Base-by-base conservation (phyloP, 2,329 filamentous ascomycete genomes). In the Acarospora socialis region DNA sequence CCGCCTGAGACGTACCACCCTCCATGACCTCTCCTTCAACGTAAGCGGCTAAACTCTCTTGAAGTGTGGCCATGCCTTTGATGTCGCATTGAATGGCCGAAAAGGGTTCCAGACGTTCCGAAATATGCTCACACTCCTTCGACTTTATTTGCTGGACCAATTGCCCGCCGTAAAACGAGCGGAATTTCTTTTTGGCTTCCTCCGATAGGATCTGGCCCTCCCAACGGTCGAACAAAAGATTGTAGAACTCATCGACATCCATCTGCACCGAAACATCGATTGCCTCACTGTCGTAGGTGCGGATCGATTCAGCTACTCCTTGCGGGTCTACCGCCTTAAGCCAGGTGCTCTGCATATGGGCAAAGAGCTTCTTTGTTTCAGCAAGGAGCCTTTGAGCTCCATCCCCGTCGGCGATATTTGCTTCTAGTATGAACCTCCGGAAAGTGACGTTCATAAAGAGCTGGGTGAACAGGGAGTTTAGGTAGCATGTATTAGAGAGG, bases 171-270 rank as follows among this genome's bases (percentile, higher is more conserved):
- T 90, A 98, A 47, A 95, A 90, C 0, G 76, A 76, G 30, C 80
- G 72, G 42, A 98, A 78, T 14, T 57, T 60, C 41, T 71, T 74
- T 54, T 81, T 92, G 20, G 73, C 71, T n/a, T 73, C 66, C 2
- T 64, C 55, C 7, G 69, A 67, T 12, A 68, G 54, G 42, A 95
- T 73, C 47, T 93, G 82, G 6, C 73, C 70, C 50, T 98, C 92
- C 70, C 84, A 84, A 16, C 84, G 73, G 52, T 92, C 84, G 46
- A 95, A 90, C 0, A 98, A 67, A 4, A 93, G 67, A 47, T 90
- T 93, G 60, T 92, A 95, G 51, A 95, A 98, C 51, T 94, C 86
- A 45, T 95, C 90, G 4, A 94, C 90, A 50, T 98, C 90, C 82
- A 98, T 95, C 54, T 98, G 90, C 37, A 81, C 73, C 34, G 77